Evolutionary conservation across 345 rosid genomes (phyloP), one percentile per base, ranked within the genome.

Genomic region (Moringa oleifera): DNA sequence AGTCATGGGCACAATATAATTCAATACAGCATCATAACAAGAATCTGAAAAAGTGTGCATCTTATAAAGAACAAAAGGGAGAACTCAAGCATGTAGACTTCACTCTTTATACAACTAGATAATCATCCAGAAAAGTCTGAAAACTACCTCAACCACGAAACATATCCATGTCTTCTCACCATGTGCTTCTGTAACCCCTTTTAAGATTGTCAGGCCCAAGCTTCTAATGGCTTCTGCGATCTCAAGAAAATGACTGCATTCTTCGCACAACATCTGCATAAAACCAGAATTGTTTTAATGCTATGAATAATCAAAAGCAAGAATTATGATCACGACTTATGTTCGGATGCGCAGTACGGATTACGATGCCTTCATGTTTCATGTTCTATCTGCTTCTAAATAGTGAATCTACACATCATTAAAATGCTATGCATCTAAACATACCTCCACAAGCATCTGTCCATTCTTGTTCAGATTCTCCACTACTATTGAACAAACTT

Each of bases 361-460:
- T 41, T 57, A 53, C 5, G n/a, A 25, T 54, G 23, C 4, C 36
- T 31, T 57, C 31, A 58, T 15, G 16, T 73, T 55, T 47, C 60
- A 20, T 15, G 22, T 58, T 53, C 20, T 11, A 33, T 33, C 11
- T 33, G n/a, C n/a, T n/a, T n/a, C n/a, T 33, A 33, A 33, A 33
- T 33, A 11, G 11, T 33, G 11, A 33, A 33, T 33, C 5, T 33
- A 33, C 37, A 33, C 37, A 25, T 19, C 21, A 23, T 52, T 33
- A 33, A 4, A 11, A 11, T 16, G 16, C 23, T 57, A 59, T 51
- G 21, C 36, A 58, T 60, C 58, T 25, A n/a, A 31, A 37, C 25
- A 65, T 58, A 90, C 99, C 99, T 88, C 95, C 53, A 94, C 85
- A 55, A 88, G 89, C 84, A 94, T 83, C 80, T 86, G 89, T 23